Evolutionary conservation across 805 yeast species (phyloP).

Genomic region (Zygotorulaspora sp.): DNA sequence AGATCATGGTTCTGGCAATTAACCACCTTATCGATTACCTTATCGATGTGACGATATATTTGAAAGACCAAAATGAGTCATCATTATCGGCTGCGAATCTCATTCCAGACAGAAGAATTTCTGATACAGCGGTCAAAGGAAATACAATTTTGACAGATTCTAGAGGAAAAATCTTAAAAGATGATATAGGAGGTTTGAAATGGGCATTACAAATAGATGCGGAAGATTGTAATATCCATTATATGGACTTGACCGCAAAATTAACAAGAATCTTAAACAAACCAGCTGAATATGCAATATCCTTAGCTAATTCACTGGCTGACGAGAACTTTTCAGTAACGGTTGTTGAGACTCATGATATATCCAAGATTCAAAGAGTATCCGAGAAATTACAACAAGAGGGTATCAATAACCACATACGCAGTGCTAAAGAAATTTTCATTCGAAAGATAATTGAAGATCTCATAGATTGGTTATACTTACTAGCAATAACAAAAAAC

Average conservation of each 20-base stretch:
- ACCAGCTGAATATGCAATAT: slow-evolving; percentile 27
- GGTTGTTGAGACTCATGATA: slow-evolving; percentile 20
- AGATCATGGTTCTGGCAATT: slow-evolving; percentile 13
- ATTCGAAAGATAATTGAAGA: slow-evolving; percentile 25
- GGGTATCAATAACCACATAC: slow-evolving; percentile 22
- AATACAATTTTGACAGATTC: slow-evolving; percentile 8
- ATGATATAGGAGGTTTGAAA: slow-evolving; percentile 7
- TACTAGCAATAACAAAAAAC: slow-evolving; percentile 10
- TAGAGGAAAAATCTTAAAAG: slow-evolving; percentile 4
- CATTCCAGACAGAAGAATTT: slow-evolving; percentile 3
- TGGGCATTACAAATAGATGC: slow-evolving; percentile 30
- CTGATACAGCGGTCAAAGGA: background rate
- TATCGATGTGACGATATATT: slow-evolving; percentile 20
- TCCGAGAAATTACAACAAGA: slow-evolving; percentile 18
- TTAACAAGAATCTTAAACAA: slow-evolving; percentile 23
- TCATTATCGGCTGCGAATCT: slow-evolving; percentile 6
- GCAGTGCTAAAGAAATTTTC: slow-evolving; percentile 25
- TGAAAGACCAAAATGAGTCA: slow-evolving; percentile 10
- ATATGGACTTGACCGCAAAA: slow-evolving; percentile 25
- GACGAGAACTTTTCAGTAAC: slow-evolving; percentile 21
- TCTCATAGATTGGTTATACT: slow-evolving; percentile 24
- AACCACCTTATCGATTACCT: slow-evolving; percentile 26
- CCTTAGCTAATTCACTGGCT: slow-evolving; percentile 20
- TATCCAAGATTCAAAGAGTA: slow-evolving; percentile 16
- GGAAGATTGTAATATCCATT: slow-evolving; percentile 25